Percentiles rank a stretch among this genome's conserved stretches.
Conservation (phyloP, 345 rosid species). For the Citropsis articulata region DNA sequence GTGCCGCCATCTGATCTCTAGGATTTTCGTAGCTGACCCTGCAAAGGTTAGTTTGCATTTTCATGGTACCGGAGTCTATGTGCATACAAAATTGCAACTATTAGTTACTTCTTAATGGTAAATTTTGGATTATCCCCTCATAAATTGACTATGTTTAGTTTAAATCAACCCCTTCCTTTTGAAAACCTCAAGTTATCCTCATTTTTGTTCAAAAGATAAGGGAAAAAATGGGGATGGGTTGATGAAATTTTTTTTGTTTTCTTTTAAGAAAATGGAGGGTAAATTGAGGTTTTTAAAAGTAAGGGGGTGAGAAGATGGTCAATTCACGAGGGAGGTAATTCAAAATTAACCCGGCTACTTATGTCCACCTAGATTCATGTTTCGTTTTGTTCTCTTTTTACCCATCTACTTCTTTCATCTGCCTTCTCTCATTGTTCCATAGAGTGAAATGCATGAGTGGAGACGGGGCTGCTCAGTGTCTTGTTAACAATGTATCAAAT, state of each 20-base stretch:
- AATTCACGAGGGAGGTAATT: too few relatives aligned
- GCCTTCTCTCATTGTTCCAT: neutral
- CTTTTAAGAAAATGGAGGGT: too few relatives aligned
- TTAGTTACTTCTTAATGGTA: neutral
- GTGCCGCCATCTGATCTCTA: conserved; percentile 84
- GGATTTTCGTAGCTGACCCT: conserved; percentile 96
- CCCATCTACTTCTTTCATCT: neutral
- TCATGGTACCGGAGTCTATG: conserved; percentile 7
- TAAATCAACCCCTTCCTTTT: too few relatives aligned
- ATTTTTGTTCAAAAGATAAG: too few relatives aligned
- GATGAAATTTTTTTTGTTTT: too few relatives aligned
- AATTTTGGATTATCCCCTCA: too few relatives aligned
- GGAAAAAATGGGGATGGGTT: too few relatives aligned
- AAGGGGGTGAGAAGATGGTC: too few relatives aligned
- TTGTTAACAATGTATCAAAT: neutral
- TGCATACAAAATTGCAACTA: neutral
- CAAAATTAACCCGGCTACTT: neutral
- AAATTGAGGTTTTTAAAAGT: too few relatives aligned
- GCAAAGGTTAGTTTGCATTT: conserved; percentile 49
- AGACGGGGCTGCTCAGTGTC: neutral
- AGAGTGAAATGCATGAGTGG: neutral
- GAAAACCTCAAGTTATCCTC: too few relatives aligned
- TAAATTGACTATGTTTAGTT: too few relatives aligned
- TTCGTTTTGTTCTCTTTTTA: neutral
- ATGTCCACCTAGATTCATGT: neutral